These are phyloP conservation scores for Rhizopogon sp. DNA, from an alignment of 768 basidiomycete genomes.

Conservation along the genomic window DNA sequence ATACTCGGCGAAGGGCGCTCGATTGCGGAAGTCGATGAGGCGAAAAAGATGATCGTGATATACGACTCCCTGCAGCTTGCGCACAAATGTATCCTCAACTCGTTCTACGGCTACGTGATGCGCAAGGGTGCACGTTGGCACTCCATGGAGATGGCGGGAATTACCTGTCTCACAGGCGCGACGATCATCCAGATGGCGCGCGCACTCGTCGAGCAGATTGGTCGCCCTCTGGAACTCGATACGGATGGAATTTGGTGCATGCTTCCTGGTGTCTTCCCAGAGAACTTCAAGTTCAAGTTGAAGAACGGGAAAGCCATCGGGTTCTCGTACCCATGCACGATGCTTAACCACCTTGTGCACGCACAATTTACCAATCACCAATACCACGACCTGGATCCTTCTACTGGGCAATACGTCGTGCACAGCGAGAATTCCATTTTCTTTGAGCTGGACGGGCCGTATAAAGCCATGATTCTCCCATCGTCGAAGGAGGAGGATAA, in stretches of 20 bases:
- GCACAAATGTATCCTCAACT: constrained; percentile 99
- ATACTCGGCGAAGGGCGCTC: constrained; percentile 62
- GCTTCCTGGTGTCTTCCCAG: constrained; percentile 96
- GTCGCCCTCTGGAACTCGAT: constrained; percentile 93
- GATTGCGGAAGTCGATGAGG: constrained; percentile 88
- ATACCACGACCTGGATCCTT: constrained; percentile 88
- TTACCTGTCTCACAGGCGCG: constrained; percentile 96
- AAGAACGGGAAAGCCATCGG: constrained; percentile 79
- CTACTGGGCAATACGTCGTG: constrained; percentile 78
- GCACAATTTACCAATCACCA: constrained; percentile 96
- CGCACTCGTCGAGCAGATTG: constrained; percentile 94
- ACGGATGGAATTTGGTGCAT: constrained; percentile 99
- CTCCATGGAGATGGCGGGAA: constrained; percentile 99
- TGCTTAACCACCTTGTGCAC: constrained; percentile 98
- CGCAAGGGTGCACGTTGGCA: constrained; percentile 99
- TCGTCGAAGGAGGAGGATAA: constrained; percentile 99
- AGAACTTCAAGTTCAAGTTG: constrained; percentile 95
- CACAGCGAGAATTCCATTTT: constrained; percentile 98
- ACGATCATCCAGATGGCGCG: constrained; percentile 99
- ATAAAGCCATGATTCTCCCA: constrained; percentile 98
- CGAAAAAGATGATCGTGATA: constrained; percentile 97
- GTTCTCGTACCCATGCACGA: constrained; percentile 97
- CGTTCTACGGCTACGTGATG: constrained; percentile 99
- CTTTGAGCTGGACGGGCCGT: constrained; percentile 98
- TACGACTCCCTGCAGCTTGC: constrained; percentile 98